Evolutionary conservation across 1,284 basidiomycete genomes (phyloP).

Genomic region (Trichosporon sp.): DNA sequence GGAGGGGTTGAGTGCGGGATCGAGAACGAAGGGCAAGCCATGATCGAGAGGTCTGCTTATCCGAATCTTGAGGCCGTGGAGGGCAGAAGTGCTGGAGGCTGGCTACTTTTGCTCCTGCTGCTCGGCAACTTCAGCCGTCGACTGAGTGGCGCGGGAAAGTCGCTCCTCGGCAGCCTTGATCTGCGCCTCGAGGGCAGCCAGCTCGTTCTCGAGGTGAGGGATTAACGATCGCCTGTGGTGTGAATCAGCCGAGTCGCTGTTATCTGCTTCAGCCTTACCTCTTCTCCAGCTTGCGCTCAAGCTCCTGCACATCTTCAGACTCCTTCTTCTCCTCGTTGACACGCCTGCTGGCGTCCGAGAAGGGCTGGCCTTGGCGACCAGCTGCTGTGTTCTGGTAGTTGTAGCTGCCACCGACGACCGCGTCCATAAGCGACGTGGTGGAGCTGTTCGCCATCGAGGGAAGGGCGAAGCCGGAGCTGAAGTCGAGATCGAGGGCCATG

Average conservation of each 20-base stretch:
- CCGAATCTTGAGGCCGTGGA: not conserved
- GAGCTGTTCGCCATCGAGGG: slow-evolving; percentile 23
- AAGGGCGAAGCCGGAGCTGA: slow-evolving; percentile 10
- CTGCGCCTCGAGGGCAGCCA: slow-evolving; percentile 41
- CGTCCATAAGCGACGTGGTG: slow-evolving; percentile 35
- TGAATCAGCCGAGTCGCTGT: too few species aligned
- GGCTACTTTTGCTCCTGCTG: not conserved
- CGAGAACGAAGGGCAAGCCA: not conserved
- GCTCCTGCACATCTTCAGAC: slow-evolving; percentile 31
- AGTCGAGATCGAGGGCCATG: not conserved
- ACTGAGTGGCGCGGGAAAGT: slow-evolving; percentile 15
- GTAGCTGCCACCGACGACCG: slow-evolving; percentile 30
- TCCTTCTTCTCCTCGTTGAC: slow-evolving; percentile 18
- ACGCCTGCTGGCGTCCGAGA: slow-evolving; percentile 17
- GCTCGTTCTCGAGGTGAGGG: slow-evolving; percentile 38
- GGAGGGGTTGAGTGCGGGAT: not conserved
- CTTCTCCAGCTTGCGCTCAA: slow-evolving; percentile 41
- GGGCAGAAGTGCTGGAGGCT: too few species aligned
- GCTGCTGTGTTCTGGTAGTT: slow-evolving; percentile 1
- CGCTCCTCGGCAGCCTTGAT: slow-evolving; percentile 43
- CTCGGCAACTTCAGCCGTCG: not conserved
- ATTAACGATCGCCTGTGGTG: slow-evolving; percentile 31
- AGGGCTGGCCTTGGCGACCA: slow-evolving; percentile 6
- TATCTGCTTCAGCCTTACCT: too few species aligned
- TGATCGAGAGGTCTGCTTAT: not conserved